These are phyloP conservation scores for Pseudogymnoascus sp. DNA, from an alignment of 2,329 filamentous ascomycete species.

Conservation along the genomic window DNA sequence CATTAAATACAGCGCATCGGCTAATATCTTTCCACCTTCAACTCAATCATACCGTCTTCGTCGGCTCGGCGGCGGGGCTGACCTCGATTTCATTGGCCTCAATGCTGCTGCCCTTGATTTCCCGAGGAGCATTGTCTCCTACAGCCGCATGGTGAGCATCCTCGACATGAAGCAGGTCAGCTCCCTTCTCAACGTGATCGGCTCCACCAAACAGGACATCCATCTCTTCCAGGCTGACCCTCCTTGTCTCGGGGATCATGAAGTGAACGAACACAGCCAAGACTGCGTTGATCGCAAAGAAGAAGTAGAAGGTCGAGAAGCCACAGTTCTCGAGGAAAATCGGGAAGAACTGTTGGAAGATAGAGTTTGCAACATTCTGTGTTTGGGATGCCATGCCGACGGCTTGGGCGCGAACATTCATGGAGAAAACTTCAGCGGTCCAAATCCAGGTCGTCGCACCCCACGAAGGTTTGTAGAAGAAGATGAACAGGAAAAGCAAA, in stretches of 20 bases:
- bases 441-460: slow-evolving; percentile 64
- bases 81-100: slow-evolving; percentile 1
- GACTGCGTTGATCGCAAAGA: slow-evolving; percentile 40
- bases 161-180: slow-evolving; percentile 20
- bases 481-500: slow-evolving; percentile 56
- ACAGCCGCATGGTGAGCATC: slow-evolving; percentile 21
- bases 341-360: slow-evolving; percentile 65
- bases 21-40: not conserved
- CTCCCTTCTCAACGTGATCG: slow-evolving; percentile 27
- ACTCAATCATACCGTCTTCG: not conserved
- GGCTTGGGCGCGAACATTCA: slow-evolving; percentile 64
- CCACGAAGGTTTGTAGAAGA: slow-evolving; percentile 64
- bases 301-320: slow-evolving; percentile 41
- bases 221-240: slow-evolving; percentile 46
- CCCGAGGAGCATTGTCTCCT: not conserved
- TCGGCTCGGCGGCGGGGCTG: not conserved
- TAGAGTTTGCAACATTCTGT: slow-evolving; percentile 57
- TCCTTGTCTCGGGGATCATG: slow-evolving; percentile 48
- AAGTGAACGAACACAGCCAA: slow-evolving; percentile 44
- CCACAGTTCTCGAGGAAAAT: slow-evolving; percentile 51
- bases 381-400: slow-evolving; percentile 54
- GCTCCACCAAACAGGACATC: slow-evolving; percentile 42
- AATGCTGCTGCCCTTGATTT: not conserved
- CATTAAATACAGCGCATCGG: not conserved
- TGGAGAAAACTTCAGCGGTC: slow-evolving; percentile 61